Conservation (phyloP, 2,329 filamentous ascomycete species). For the Malbranchea zuffiana region DNA sequence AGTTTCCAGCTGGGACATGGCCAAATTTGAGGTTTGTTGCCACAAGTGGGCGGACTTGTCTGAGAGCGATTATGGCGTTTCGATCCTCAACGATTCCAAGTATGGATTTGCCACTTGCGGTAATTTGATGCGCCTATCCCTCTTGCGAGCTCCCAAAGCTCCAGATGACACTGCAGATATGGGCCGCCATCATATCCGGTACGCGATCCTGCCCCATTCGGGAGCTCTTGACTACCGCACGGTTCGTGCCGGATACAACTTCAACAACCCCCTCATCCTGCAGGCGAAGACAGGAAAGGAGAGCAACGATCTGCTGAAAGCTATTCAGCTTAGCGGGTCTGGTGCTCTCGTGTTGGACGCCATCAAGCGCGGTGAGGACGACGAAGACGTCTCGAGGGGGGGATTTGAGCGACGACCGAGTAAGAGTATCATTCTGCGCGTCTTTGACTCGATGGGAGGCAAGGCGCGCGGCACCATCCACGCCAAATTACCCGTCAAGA, state of each 20-base stretch:
- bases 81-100: slow-evolving; percentile 88
- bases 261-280: slow-evolving; percentile 69
- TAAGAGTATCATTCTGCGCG: slow-evolving; percentile 66
- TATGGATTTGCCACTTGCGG: slow-evolving; percentile 90
- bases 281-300: slow-evolving; percentile 30
- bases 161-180: slow-evolving; percentile 91
- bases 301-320: slow-evolving; percentile 29
- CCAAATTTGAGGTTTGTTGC: slow-evolving; percentile 93
- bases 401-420: slow-evolving; percentile 57
- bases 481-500: slow-evolving; percentile 59
- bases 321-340: slow-evolving; percentile 57
- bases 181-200: slow-evolving; percentile 76
- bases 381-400: slow-evolving; percentile 53
- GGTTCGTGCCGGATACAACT: slow-evolving; percentile 73
- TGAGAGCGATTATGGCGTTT: slow-evolving; percentile 79
- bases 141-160: slow-evolving; percentile 80
- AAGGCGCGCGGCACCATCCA: slow-evolving; percentile 60
- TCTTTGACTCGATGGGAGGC: slow-evolving; percentile 85
- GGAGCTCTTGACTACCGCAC: slow-evolving; percentile 62
- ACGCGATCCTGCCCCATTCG: slow-evolving; percentile 77
- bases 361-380: slow-evolving; percentile 86
- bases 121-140: slow-evolving; percentile 76
- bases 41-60: slow-evolving; percentile 90
- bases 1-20: slow-evolving; percentile 69
- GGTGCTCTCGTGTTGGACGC: slow-evolving; percentile 69